Evolutionary conservation across 192 early-diverging fungal genomes (phyloP), one percentile per base, ranked within the genome.

Genomic region (Paraglomus occultum): DNA sequence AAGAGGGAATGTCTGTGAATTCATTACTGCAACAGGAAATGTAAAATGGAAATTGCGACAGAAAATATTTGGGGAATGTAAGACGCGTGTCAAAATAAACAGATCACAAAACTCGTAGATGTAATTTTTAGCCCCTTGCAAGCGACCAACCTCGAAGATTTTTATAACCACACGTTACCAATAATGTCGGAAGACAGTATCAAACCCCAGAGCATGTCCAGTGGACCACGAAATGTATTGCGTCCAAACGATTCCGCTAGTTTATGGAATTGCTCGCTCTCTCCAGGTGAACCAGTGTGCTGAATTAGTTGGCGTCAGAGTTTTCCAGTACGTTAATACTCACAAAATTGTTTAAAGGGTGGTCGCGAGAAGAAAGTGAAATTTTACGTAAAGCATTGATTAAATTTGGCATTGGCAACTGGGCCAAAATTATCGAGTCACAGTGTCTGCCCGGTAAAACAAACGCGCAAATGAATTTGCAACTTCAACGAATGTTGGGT

Each of bases 391-490:
- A 90, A 61, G 93, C 95, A 1, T 74, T 96, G 22, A 92, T 95
- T 80, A 84, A 87, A 66, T 94, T 93, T 76, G 95, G 95, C 8
- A 82, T 98, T 42, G 95, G 95, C 38, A 95, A 96, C 77, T 98
- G 95, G 95, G 90, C 90, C 75, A 92, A 94, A 71, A 95, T 98
- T 70, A 92, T 96, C 73, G 95, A 93, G 62, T 88, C 86, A 22
- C 86, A 88, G 46, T 91, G 91, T 70, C 77, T 98, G 4, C 94
- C 94, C 8, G 95, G 94, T 50, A 98, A 98, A 71, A 96, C 93
- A n/a, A 95, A 93, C 64, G 93, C 95, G 8, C 95, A 98, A 79
- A 92, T 96, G 90, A 97, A 98, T 80, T 75, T 98, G 46, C 95
- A 98, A 71, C 87, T 91, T 17, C 95, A 98, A 75, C 82, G 95